Evolutionary conservation across 2,329 filamentous ascomycete genomes (phyloP), one percentile per base, ranked within the genome.

Genomic region (Paraphaeosphaeria sporulosa): DNA sequence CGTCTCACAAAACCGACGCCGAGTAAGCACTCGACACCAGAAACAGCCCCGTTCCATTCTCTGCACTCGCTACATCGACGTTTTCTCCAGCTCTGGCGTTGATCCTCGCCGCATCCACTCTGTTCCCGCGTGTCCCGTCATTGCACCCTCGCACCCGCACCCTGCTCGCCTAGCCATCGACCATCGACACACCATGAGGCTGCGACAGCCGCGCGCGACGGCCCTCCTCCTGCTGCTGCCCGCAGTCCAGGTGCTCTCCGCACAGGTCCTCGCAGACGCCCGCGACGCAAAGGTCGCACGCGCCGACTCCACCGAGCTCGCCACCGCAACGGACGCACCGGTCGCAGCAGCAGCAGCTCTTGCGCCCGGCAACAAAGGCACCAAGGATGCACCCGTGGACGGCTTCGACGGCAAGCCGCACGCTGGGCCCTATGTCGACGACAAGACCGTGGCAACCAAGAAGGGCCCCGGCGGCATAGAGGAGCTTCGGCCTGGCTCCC

Each of bases 331-430:
- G 51, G 57, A 27, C 36, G 50, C 50, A 44, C 36, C 50, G n/a
- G n/a, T n/a, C n/a, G n/a, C n/a, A n/a, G n/a, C n/a, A 34, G 52
- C 40, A 10, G 51, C 64, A 2, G 54, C 68, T 2, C 59, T 73
- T 5, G 69, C 59, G 2, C 60, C 69, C 34, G 34, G 34, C 19
- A 36, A 42, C 12, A 77, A 79, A 61, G 87, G 87, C 55, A 89
- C 88, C 54, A 93, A 93, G 76, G 90, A 95, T 81, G 92, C 91
- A 58, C 94, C 94, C 0, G 90, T 97, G 21, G 95, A 98, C 76
- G 94, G 94, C 48, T 90, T 91, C 70, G 95, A 98, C 80, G 95
- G 95, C 50, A 95, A 94, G 80, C 95, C 95, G 49, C 94, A 97
- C 75, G 87, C 90, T 21, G 95, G 95, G 1, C 95, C 95, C 1